phyloP scores from a whole-genome alignment of 140 eudicot species.

The Flaveria floridana region DNA sequence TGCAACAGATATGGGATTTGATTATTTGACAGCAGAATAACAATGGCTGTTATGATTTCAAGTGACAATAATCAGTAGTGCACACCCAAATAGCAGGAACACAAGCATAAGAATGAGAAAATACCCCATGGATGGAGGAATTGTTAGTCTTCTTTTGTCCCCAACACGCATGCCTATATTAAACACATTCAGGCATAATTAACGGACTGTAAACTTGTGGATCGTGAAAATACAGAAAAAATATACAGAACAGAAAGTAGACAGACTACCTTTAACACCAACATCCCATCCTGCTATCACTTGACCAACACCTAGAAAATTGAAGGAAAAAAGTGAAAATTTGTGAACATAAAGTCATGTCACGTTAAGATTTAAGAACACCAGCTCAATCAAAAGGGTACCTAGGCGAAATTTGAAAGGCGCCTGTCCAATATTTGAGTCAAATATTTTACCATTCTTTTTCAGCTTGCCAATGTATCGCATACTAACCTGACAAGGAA shows the following conservation, averaged over 20 bases:
- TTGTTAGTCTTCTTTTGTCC: constrained; percentile 89
- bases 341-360: constrained; percentile 12
- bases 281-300: constrained; percentile 99
- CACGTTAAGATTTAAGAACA: neutral
- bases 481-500: constrained; percentile 58
- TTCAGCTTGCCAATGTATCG: constrained; percentile 84
- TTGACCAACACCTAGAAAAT: constrained; percentile 67
- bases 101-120: no score
- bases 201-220: neutral
- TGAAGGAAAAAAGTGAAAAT: neutral
- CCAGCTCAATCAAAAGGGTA: constrained; percentile 13
- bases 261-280: constrained; percentile 69
- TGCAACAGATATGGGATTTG: no score
- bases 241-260: neutral
- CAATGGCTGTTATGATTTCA: no score
- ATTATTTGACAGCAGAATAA: no score
- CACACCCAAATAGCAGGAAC: no score
- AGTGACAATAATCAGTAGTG: no score
- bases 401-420: constrained; percentile 92
- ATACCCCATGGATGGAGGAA: constrained; percentile 99
- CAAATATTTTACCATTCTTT: constrained; percentile 79
- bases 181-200: neutral
- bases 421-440: constrained; percentile 74
- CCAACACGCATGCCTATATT: constrained; percentile 91
- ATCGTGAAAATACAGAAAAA: neutral